Evolutionary conservation across 352 stramenopile genomes (phyloP), one percentile per base, ranked within the genome.

Genomic region (Phytophthora crassamura): DNA sequence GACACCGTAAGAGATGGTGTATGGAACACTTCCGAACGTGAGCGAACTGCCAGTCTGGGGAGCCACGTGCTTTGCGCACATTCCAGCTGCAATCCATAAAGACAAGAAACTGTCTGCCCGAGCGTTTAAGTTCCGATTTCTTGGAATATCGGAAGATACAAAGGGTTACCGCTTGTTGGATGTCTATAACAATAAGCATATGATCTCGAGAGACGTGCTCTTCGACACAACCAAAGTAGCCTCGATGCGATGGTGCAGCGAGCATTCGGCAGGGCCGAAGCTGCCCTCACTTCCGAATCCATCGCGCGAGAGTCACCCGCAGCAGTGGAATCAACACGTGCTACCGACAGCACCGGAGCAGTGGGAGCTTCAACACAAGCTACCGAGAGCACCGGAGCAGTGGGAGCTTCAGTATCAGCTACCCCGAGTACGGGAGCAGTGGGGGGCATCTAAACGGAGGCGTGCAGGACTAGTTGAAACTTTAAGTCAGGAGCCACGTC

Each of bases 171-270:
- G 35, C 10, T 15, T 40, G 35, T 48, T n/a, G 41, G 15, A 48
- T 33, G 41, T 48, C 41, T 48, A 48, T 4, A 33, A 48, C n/a
- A 55, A 55, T 33, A 55, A 55, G 16, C 33, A 55, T 16, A 55
- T 55, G 9, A 25, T 55, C 2, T 55, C 48, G 5, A 30, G 15
- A 20, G 32, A 64, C 52, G 46, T 65, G 46, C 16, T 59, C 10
- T 65, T 58, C 14, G 36, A 65, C 41, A 65, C 38, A 6, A 50
- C 43, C 35, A 55, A 49, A 50, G 36, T 51, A 49, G 16, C 43
- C 4, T n/a, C n/a, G n/a, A n/a, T n/a, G 48, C 0, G 12, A 57
- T 57, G 16, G 56, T 51, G 9, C 18, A 56, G 25, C 20, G 22
- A 22, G 34, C 43, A 25, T 50, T 64, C 16, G 56, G 56, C 7